phyloP scores from a whole-genome alignment of 495 filamentous ascomycete species.

The Thermothielavioides terrestris region DNA sequence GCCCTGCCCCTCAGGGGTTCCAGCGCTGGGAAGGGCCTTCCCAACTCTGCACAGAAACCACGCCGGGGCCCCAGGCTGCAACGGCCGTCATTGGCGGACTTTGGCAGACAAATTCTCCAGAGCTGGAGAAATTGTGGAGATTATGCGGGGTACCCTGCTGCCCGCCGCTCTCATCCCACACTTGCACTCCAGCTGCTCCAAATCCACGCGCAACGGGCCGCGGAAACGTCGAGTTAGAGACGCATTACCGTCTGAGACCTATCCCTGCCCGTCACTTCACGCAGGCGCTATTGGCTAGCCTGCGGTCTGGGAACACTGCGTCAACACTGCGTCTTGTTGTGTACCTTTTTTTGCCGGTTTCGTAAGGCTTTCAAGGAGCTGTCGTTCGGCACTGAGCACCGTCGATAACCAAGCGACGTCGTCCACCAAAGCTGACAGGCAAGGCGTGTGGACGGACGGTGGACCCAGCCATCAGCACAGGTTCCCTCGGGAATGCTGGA shows the following conservation, averaged over 20 bases:
- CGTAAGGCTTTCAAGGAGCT: not conserved
- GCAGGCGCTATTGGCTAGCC: not conserved
- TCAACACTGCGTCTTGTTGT: too few species aligned
- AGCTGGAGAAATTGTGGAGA: slow-evolving; percentile 19
- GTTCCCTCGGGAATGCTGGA: not conserved
- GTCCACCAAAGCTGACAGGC: slow-evolving; percentile 1
- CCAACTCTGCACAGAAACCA: slow-evolving; percentile 1
- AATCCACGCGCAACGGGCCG: slow-evolving; percentile 3
- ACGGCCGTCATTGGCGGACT: slow-evolving; percentile 18
- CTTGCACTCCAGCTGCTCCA: not conserved
- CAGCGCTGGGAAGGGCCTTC: not conserved
- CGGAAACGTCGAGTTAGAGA: not conserved
- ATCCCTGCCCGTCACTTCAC: not conserved
- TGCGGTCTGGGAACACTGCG: not conserved
- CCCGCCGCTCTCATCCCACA: not conserved
- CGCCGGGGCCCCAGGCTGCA: not conserved
- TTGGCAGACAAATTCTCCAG: slow-evolving; percentile 16
- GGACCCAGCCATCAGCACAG: not conserved
- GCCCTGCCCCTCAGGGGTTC: not conserved
- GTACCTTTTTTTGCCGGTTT: too few species aligned
- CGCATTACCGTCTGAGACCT: not conserved
- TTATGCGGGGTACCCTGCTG: slow-evolving; percentile 13
- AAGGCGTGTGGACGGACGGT: too few species aligned
- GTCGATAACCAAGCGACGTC: not conserved
- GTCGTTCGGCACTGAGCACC: not conserved